These are phyloP conservation scores for Talaromyces ruber DNA, from an alignment of 495 filamentous ascomycete species.

Conservation along the genomic window DNA sequence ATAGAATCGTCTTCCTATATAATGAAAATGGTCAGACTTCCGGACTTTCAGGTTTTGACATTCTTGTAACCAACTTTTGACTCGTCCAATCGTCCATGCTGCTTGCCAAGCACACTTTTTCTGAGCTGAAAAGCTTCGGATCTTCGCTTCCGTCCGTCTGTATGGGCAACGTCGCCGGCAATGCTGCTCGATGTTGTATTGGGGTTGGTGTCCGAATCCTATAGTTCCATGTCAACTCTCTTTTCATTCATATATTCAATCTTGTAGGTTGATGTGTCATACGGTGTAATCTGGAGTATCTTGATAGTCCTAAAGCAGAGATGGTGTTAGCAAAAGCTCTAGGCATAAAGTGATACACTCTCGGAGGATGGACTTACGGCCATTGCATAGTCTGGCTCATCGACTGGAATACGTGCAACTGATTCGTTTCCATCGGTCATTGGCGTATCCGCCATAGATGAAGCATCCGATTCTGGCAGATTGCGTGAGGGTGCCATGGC, in stretches of 20 bases:
- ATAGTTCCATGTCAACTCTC: background rate
- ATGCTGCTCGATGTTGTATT: constrained; percentile 88
- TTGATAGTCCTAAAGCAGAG: constrained; percentile 49
- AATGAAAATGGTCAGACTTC: background rate
- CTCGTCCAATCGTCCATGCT: constrained; percentile 81
- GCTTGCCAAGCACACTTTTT: constrained; percentile 87
- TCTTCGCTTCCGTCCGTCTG: constrained; percentile 76
- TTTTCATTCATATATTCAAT: background rate
- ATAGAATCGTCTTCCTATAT: constrained; percentile 88
- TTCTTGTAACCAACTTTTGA: constrained; percentile 59
- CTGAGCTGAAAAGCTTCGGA: constrained; percentile 80
- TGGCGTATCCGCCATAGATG: constrained; percentile 43
- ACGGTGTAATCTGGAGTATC: constrained; percentile 78
- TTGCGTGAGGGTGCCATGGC: constrained; percentile 54
- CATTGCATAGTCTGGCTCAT: constrained; percentile 33
- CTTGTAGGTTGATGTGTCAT: constrained; percentile 10
- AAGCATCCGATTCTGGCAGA: constrained; percentile 37
- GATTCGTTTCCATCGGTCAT: constrained; percentile 53
- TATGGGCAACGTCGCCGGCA: constrained; percentile 52
- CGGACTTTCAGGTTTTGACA: background rate
- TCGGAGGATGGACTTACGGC: constrained; percentile 25
- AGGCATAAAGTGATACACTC: background rate
- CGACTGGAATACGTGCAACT: constrained; percentile 33
- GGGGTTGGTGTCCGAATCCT: constrained; percentile 87
- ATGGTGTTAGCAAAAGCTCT: background rate